Percentiles rank a stretch among this genome's conserved stretches.
Evolutionary conservation across 164 flowering plant genomes (phyloP).

Genomic region (Tetracentron sinense): DNA sequence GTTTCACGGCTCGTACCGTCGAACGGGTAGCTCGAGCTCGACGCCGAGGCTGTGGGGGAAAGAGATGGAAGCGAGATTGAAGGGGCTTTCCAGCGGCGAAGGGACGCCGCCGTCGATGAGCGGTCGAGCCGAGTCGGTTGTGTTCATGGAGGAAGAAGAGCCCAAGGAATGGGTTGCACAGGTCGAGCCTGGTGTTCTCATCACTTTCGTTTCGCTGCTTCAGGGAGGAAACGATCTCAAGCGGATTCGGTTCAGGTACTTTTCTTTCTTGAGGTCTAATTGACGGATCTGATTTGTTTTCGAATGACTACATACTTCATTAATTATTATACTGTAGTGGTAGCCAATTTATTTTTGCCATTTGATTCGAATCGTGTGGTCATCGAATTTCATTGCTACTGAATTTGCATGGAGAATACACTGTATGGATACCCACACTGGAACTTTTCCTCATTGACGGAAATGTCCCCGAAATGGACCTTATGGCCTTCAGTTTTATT

Average conservation of each 20-base stretch:
- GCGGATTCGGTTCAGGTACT: constrained; percentile 90
- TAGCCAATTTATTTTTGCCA: no score
- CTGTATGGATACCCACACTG: no score
- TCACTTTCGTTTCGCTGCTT: constrained; percentile 78
- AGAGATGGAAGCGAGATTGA: constrained; percentile 60
- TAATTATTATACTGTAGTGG: no score
- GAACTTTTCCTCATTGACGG: background rate
- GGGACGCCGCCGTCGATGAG: constrained; percentile 73
- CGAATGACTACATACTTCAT: no score
- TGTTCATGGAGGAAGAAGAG: constrained; percentile 82
- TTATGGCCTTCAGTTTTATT: no score
- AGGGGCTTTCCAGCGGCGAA: constrained; percentile 79
- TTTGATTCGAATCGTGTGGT: no score
- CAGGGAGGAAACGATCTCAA: constrained; percentile 91
- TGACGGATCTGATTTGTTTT: no score
- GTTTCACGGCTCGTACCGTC: constrained; percentile 52
- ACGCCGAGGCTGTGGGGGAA: constrained; percentile 74
- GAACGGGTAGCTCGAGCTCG: constrained; percentile 60
- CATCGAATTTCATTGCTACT: no score
- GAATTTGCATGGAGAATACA: no score
- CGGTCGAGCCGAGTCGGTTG: constrained; percentile 58
- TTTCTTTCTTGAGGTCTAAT: background rate
- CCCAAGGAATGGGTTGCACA: constrained; percentile 97
- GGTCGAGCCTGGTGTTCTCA: constrained; percentile 94
- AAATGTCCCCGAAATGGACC: no score